Evolutionary conservation across 2,329 filamentous ascomycete species (phyloP).

Genomic region (Cyphellophora attinorum): DNA sequence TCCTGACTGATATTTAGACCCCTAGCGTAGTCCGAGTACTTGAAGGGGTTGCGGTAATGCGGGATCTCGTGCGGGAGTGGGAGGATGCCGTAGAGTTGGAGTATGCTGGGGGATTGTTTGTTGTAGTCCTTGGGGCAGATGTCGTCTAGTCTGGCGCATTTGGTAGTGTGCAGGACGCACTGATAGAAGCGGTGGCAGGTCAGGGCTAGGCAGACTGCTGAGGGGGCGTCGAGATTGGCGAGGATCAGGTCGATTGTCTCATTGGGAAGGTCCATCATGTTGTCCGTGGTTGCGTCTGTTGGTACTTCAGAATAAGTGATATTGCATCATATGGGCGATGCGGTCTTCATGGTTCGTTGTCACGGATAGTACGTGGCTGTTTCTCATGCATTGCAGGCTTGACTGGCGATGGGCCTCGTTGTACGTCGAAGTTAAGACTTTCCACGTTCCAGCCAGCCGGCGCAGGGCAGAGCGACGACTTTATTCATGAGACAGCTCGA

Average conservation of each 20-base stretch:
- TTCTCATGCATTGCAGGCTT: no score
- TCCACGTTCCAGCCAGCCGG: no score
- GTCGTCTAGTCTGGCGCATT: background rate
- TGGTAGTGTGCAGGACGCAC: background rate
- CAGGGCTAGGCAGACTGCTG: background rate
- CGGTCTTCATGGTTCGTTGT: no score
- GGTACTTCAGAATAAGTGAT: no score
- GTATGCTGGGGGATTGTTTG: background rate
- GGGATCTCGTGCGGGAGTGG: background rate
- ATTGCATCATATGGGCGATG: no score
- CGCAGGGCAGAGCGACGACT: no score
- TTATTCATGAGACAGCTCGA: no score
- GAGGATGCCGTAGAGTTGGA: background rate
- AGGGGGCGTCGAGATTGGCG: background rate
- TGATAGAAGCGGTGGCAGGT: background rate
- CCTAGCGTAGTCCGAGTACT: background rate
- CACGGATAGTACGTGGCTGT: no score
- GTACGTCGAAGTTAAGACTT: no score
- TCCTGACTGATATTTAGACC: background rate
- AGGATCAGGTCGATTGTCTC: background rate
- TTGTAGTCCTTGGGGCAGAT: conserved; percentile 1
- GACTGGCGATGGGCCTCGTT: no score
- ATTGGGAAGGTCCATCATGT: background rate
- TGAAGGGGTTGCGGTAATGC: background rate
- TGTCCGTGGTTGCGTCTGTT: no score